Evolutionary conservation across 257 asterid species (phyloP).

Genomic region (Lavandula angustifolia): DNA sequence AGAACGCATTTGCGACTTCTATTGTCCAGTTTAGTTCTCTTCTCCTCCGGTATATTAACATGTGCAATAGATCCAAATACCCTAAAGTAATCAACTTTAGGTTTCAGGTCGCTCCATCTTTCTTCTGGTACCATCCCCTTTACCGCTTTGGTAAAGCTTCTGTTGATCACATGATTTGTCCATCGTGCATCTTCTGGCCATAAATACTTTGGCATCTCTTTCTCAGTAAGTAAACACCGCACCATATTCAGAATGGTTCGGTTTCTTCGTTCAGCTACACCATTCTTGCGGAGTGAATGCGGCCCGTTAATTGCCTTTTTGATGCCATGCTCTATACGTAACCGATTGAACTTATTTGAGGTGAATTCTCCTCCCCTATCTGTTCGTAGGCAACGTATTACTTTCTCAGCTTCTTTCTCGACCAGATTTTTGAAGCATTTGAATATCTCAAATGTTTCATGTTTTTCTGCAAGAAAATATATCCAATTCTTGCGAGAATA

Average conservation of each 20-base stretch:
- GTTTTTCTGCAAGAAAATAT: neutral
- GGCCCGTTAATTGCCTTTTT: neutral
- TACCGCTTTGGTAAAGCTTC: neutral
- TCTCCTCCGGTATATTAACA: conserved; percentile 8
- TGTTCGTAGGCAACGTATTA: neutral
- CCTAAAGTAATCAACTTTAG: neutral
- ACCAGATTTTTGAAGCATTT: neutral
- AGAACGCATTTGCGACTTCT: conserved; percentile 12
- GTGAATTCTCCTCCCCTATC: neutral
- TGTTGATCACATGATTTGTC: neutral
- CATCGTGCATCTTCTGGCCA: neutral
- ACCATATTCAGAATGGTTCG: conserved; percentile 17
- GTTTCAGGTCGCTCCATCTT: neutral
- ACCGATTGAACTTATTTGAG: neutral
- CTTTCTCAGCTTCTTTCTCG: neutral
- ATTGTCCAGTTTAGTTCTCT: conserved; percentile 6
- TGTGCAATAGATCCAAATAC: neutral
- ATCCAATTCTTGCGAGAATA: no score
- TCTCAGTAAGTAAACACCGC: neutral
- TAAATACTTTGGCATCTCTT: neutral
- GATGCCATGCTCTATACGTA: neutral
- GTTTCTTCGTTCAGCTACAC: neutral
- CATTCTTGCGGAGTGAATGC: no score
- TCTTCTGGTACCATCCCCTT: neutral
- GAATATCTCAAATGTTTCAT: neutral